phyloP scores from a whole-genome alignment of 1,284 basidiomycete species.

The Naganishia albida region DNA sequence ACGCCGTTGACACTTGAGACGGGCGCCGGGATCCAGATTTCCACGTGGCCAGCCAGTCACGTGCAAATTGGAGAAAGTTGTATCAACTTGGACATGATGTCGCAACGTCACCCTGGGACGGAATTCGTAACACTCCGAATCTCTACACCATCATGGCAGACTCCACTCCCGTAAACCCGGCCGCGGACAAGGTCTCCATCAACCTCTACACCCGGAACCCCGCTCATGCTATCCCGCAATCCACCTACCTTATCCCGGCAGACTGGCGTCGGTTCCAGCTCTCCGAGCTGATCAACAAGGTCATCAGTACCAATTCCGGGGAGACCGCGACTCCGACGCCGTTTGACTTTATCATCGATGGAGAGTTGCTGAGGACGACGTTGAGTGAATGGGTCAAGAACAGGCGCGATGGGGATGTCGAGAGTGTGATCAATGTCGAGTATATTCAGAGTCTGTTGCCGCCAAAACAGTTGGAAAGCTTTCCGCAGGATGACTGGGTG shows the following conservation, averaged over 20 bases:
- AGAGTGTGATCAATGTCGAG: slow-evolving; percentile 78
- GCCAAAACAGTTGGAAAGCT: slow-evolving; percentile 74
- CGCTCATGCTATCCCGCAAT: slow-evolving; percentile 74
- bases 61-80: slow-evolving; percentile 9
- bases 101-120: too few species aligned
- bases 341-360: slow-evolving; percentile 89
- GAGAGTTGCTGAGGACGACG: slow-evolving; percentile 73
- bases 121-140: too few species aligned
- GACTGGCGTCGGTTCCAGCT: slow-evolving; percentile 92
- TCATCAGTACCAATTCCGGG: slow-evolving; percentile 63
- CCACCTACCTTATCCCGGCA: slow-evolving; percentile 91
- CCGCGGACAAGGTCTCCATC: slow-evolving; percentile 56
- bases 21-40: too few species aligned
- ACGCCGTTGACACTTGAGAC: too few species aligned
- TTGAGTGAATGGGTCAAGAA: slow-evolving; percentile 76
- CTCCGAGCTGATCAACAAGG: slow-evolving; percentile 97
- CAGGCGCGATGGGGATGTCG: slow-evolving; percentile 68
- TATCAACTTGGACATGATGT: neutral
- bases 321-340: slow-evolving; percentile 67
- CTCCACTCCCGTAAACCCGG: neutral
- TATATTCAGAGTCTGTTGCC: slow-evolving; percentile 92
- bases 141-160: slow-evolving; percentile 4
- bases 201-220: slow-evolving; percentile 76
- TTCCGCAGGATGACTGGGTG: slow-evolving; percentile 93
- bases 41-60: too few species aligned